Percentiles rank a stretch among this genome's conserved stretches.
Conservation (phyloP, 371 early-diverging fungal species). For the Mortierella sp. region DNA sequence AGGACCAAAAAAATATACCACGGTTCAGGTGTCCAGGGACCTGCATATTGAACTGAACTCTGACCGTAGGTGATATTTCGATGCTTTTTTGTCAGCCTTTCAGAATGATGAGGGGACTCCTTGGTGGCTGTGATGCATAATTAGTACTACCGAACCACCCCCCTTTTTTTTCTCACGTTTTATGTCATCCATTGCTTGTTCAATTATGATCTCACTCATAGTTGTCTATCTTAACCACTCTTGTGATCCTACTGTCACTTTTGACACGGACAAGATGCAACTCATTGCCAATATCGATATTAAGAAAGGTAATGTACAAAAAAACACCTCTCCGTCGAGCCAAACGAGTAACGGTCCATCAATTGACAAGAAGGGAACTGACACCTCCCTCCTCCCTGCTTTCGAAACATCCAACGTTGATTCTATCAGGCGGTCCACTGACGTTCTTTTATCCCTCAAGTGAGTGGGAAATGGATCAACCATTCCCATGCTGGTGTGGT, state of each 20-base stretch:
- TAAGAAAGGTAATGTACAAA: slow-evolving; percentile 37
- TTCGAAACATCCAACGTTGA: no score
- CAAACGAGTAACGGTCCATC: no score
- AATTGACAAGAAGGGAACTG: no score
- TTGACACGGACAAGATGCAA: slow-evolving; percentile 65
- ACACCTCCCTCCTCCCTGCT: no score
- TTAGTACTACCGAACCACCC: no score
- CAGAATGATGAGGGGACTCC: no score
- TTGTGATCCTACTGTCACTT: slow-evolving; percentile 67
- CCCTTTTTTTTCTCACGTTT: background rate
- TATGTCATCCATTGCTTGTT: background rate
- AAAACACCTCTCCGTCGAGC: no score
- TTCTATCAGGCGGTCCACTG: slow-evolving; percentile 72
- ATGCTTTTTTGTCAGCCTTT: no score
- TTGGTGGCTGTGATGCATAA: no score
- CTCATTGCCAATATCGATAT: slow-evolving; percentile 70
- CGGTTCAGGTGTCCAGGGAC: slow-evolving; percentile 71
- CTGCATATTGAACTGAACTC: slow-evolving; percentile 79
- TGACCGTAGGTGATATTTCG: slow-evolving; percentile 55
- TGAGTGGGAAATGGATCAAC: slow-evolving; percentile 89
- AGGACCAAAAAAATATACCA: slow-evolving; percentile 69
- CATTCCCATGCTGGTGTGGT: slow-evolving; percentile 87
- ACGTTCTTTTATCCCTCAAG: slow-evolving; percentile 88
- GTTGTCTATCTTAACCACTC: slow-evolving; percentile 62
- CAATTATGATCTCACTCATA: background rate